phyloP scores from a whole-genome alignment of 2,329 filamentous ascomycete species.

The Venturia effusa region DNA sequence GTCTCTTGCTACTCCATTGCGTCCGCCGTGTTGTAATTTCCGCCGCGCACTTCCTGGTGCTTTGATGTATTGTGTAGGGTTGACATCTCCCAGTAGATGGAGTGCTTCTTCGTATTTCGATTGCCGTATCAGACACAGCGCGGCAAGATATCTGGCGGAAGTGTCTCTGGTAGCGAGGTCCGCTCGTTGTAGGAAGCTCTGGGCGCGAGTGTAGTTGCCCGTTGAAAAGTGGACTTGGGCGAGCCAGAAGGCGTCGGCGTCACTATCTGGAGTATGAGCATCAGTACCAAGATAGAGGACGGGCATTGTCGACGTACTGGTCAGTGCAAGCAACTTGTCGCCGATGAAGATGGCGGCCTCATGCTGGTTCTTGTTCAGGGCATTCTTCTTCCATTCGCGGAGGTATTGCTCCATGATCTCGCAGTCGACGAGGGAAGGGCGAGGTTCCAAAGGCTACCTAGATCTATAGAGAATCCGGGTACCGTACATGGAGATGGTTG shows the following conservation, averaged over 20 bases:
- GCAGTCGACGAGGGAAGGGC: neutral
- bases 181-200: conserved; percentile 73
- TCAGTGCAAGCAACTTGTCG: conserved; percentile 63
- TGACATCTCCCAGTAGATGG: conserved; percentile 76
- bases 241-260: conserved; percentile 91
- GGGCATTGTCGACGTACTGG: conserved; percentile 49
- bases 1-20: conserved; percentile 36
- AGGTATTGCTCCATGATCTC: conserved; percentile 77
- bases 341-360: conserved; percentile 10
- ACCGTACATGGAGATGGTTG: neutral
- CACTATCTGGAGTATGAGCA: conserved; percentile 53
- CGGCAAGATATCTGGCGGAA: conserved; percentile 84
- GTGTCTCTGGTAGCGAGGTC: conserved; percentile 73
- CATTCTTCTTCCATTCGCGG: conserved; percentile 89
- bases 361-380: conserved; percentile 91
- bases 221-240: conserved; percentile 97
- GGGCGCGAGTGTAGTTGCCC: conserved; percentile 86
- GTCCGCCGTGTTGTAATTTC: conserved; percentile 56
- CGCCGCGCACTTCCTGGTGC: conserved; percentile 54
- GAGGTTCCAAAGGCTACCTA: neutral
- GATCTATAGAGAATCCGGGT: neutral
- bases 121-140: conserved; percentile 90
- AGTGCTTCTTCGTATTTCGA: conserved; percentile 83
- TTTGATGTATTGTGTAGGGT: conserved; percentile 77
- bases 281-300: conserved; percentile 1